Evolutionary conservation across 2,329 filamentous ascomycete species (phyloP), one percentile per base, ranked within the genome.

Genomic region (Aureobasidium subglaciale): DNA sequence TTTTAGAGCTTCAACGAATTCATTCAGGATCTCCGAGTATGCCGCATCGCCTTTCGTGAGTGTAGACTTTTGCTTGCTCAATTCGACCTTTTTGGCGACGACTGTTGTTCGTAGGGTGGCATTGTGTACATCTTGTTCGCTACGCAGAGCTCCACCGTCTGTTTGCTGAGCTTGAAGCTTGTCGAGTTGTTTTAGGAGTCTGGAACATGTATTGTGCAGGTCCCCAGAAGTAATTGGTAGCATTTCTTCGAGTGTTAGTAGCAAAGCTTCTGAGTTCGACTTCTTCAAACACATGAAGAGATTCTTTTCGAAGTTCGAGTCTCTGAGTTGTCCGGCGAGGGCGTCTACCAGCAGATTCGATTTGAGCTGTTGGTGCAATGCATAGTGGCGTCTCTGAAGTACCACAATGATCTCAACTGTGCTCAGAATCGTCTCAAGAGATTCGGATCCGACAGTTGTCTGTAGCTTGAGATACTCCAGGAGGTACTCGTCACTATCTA

Each of bases 1-100:
- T 4, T 75, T 70, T 5, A 88, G 67, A 4, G 76, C 63, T 15
- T 77, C 71, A 10, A 78, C 74, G 20, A 86, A 72, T 1, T 69
- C 67, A 60, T 86, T 81, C 4, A 91, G 76, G 10, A 88, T 70
- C 22, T 75, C 72, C 15, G 87, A 89, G 65, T 89, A 89, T 5
- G 79, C 78, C 60, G 81, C 82, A 70, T 92, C 88, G 61, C 86
- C 78, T 41, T 84, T 78, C 0, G 86, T 87, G 25, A 92, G 76
- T 3, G 80, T 76, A 1, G 87, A 83, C 61, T 85, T 84, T 66
- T 90, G 85, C 60, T 83, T 86, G 70, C 86, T 89, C 37, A 93
- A 76, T 64, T 90, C 85, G 16, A 93, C 87, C 66, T 88, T 87
- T 65, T 92, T 87, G 15, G 87, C 87, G 49, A 92, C 83, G 29